A percentile compares a stretch with the other conserved stretches of the same genome.
phyloP scores from a whole-genome alignment of 345 rosid species.

The Gossypium ekmanianum region DNA sequence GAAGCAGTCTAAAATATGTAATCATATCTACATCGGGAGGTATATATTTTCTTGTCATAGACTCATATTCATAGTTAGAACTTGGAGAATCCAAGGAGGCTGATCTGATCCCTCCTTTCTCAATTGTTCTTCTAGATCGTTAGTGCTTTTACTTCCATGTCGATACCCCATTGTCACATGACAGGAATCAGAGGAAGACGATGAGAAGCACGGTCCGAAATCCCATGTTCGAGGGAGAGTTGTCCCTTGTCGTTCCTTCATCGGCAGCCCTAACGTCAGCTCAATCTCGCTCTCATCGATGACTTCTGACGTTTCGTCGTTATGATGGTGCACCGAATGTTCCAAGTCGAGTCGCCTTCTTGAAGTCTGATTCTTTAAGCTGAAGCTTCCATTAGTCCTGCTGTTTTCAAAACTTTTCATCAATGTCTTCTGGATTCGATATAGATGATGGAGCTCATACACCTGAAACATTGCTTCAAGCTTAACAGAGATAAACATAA shows the following conservation, averaged over 20 bases:
- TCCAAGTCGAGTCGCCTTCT: slow-evolving; percentile 27
- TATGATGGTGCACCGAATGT: slow-evolving; percentile 26
- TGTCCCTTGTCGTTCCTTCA: slow-evolving; percentile 38
- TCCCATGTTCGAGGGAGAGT: slow-evolving; percentile 31
- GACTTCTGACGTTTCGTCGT: slow-evolving; percentile 24
- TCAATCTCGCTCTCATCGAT: slow-evolving; percentile 80
- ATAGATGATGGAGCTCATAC: slow-evolving; percentile 81
- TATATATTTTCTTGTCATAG: no score
- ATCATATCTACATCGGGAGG: no score
- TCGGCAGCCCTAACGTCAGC: slow-evolving; percentile 74
- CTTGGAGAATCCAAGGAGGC: slow-evolving; percentile 81
- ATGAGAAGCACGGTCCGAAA: slow-evolving; percentile 63
- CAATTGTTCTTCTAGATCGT: slow-evolving; percentile 46
- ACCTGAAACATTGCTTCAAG: slow-evolving; percentile 41
- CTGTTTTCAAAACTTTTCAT: slow-evolving; percentile 51
- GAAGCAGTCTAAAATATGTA: slow-evolving; percentile 19
- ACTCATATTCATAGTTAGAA: slow-evolving; percentile 61
- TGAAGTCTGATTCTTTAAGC: slow-evolving; percentile 11
- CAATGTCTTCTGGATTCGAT: slow-evolving; percentile 69
- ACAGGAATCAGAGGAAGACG: slow-evolving; percentile 60
- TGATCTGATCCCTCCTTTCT: slow-evolving; percentile 51
- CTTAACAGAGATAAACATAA: background rate
- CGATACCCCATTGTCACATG: slow-evolving; percentile 31
- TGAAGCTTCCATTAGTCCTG: slow-evolving; percentile 16
- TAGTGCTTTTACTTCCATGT: slow-evolving; percentile 23